Percentiles rank a stretch among this genome's conserved stretches.
Conservation (phyloP, 75 land plant species). For the Cupressus sempervirens region DNA sequence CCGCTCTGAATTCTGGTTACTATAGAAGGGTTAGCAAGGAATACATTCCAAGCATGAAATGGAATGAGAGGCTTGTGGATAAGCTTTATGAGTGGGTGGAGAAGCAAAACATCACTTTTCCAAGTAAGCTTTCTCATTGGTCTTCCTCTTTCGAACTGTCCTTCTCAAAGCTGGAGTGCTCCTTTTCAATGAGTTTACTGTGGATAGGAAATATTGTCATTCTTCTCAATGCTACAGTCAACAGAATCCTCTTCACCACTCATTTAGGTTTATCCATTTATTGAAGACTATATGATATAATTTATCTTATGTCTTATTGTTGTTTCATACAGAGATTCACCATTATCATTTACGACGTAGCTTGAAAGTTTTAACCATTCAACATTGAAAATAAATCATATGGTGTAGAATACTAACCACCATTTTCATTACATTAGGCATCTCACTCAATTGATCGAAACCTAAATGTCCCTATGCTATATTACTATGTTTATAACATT, state of each 20-base stretch:
- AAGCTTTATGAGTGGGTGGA: slow-evolving; percentile 86
- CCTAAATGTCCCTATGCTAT: not conserved
- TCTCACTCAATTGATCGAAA: not conserved
- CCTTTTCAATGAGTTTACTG: slow-evolving; percentile 29
- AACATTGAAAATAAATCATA: not conserved
- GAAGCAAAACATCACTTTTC: slow-evolving; percentile 37
- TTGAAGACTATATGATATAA: too few relatives aligned
- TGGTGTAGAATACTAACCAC: not conserved
- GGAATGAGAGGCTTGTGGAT: slow-evolving; percentile 64
- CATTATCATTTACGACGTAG: too few relatives aligned
- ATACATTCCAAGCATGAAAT: slow-evolving; percentile 32
- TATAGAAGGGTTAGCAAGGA: slow-evolving; percentile 61
- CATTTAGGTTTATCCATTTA: not conserved
- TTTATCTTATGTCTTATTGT: not conserved
- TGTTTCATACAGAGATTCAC: too few relatives aligned
- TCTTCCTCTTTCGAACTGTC: slow-evolving; percentile 15
- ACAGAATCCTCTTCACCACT: slow-evolving; percentile 39
- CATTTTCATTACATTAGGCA: not conserved
- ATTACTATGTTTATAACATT: not conserved
- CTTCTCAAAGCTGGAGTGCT: slow-evolving; percentile 27
- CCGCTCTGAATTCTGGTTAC: slow-evolving; percentile 81
- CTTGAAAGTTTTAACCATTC: not conserved
- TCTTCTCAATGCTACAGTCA: slow-evolving; percentile 55
- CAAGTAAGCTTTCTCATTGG: slow-evolving; percentile 10
- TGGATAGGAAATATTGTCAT: slow-evolving; percentile 36